These are phyloP conservation scores for Pezicula neosporulosa DNA, from an alignment of 2,329 filamentous ascomycete genomes.

Conservation along the genomic window DNA sequence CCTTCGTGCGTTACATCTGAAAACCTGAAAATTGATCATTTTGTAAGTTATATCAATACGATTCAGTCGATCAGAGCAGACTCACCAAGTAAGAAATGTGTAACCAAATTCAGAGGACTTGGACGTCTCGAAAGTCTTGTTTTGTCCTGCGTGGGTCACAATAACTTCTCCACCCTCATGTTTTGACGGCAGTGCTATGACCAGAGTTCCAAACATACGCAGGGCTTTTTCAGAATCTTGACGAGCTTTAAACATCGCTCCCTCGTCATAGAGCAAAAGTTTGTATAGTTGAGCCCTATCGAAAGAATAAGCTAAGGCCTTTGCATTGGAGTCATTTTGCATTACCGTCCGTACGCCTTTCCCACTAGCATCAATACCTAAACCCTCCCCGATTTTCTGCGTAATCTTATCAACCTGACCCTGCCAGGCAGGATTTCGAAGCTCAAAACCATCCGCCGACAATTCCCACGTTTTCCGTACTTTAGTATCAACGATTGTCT, in stretches of 20 bases:
- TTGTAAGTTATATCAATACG: not conserved
- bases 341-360: slow-evolving; percentile 13
- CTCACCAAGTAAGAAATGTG: slow-evolving; percentile 24
- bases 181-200: slow-evolving; percentile 43
- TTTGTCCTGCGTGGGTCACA: slow-evolving; percentile 33
- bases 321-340: too few species aligned
- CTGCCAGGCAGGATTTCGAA: slow-evolving; percentile 33
- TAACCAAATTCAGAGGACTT: slow-evolving; percentile 26
- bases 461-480: slow-evolving; percentile 43
- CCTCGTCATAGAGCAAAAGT: slow-evolving; percentile 46
- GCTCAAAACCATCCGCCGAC: slow-evolving; percentile 32
- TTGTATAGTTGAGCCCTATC: slow-evolving; percentile 38
- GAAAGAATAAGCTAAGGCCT: too few species aligned
- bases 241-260: slow-evolving; percentile 44
- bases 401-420: slow-evolving; percentile 24
- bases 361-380: slow-evolving; percentile 27
- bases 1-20: slow-evolving; percentile 47
- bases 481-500: slow-evolving; percentile 34
- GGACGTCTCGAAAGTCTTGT: slow-evolving; percentile 29
- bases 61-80: not conserved
- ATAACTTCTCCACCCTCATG: slow-evolving; percentile 45
- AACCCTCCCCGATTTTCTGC: slow-evolving; percentile 17
- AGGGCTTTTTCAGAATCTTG: slow-evolving; percentile 43
- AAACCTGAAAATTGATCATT: slow-evolving; percentile 35
- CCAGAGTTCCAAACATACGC: slow-evolving; percentile 47